Base-by-base conservation (phyloP, 768 basidiomycete species). In the Mycena olivaceomarginata region DNA sequence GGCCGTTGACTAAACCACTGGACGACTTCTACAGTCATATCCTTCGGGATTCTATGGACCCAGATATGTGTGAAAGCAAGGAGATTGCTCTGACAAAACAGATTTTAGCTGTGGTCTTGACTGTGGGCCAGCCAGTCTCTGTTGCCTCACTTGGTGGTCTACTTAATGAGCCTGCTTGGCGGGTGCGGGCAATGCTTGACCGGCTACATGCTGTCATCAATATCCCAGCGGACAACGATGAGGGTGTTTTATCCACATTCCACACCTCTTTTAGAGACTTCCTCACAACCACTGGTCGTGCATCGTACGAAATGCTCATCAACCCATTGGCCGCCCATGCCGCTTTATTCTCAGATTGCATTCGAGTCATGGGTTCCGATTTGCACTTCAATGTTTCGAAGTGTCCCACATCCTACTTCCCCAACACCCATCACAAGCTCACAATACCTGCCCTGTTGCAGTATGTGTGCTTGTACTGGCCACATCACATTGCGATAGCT, bases 311-410 rank as follows among this genome's bases (percentile, higher is more conserved):
- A 31, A 31, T 45, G 41, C 41, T 64, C 63, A 64, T 64, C n/a
- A 45, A 45, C 41, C 40, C n/a, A 18, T 43, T 39, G 40, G 63
- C 41, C 13, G 63, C 63, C 63, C 40, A 64, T 22, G 63, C 63
- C 45, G 41, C 63, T 64, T 64, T 64, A 64, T 45, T 64, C 63
- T 64, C 63, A 22, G 45, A 64, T 64, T 64, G 63, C 41, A 64
- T 64, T 64, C 63, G 22, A 25, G 22, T 64, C 63, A 64, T 64
- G 63, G 63, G 43, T 13, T 64, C 63, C 22, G 41, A 64, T 45
- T 45, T 64, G 63, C 43, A 45, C 22, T 64, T 64, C 63, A 64
- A 64, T 64, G 31, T 31, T 31, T 31, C 31, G 31, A 31, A 31
- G 31, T 31, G 31, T 31, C 31, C 31, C 31, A 31, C 31, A 31